These are phyloP conservation scores for Sarocladium brachiariae DNA, from an alignment of 2,329 filamentous ascomycete species.

Conservation along the genomic window DNA sequence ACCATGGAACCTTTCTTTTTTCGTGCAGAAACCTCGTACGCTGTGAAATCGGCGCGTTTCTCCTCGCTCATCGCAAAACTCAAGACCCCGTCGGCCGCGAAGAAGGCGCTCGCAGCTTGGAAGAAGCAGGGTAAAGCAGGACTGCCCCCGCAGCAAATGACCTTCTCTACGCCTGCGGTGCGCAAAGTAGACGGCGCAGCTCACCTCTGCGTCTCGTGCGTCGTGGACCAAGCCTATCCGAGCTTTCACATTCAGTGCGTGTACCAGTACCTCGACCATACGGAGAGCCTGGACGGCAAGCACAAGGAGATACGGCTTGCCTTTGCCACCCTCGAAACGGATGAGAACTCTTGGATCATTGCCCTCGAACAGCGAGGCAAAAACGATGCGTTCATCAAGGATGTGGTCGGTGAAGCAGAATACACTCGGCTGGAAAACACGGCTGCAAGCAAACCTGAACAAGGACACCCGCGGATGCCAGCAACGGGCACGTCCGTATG, in stretches of 20 bases:
- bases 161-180: background rate
- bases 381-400: background rate
- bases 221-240: background rate
- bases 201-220: background rate
- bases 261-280: background rate
- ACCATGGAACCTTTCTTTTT: background rate
- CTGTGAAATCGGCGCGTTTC: background rate
- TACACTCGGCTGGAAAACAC: background rate
- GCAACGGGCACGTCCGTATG: background rate
- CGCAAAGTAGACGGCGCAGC: background rate
- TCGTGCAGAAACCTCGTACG: background rate
- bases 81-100: background rate
- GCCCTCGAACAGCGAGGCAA: background rate
- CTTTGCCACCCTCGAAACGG: background rate
- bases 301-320: background rate
- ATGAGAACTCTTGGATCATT: background rate
- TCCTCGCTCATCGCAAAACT: background rate
- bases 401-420: background rate
- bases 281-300: background rate
- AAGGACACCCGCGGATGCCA: background rate
- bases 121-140: background rate
- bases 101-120: slow-evolving; percentile 1
- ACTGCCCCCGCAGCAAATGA: background rate
- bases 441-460: background rate
- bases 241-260: slow-evolving; percentile 1